Evolutionary conservation across 2,329 filamentous ascomycete genomes (phyloP), one percentile per base, ranked within the genome.

Genomic region (Botrytis sinoallii): DNA sequence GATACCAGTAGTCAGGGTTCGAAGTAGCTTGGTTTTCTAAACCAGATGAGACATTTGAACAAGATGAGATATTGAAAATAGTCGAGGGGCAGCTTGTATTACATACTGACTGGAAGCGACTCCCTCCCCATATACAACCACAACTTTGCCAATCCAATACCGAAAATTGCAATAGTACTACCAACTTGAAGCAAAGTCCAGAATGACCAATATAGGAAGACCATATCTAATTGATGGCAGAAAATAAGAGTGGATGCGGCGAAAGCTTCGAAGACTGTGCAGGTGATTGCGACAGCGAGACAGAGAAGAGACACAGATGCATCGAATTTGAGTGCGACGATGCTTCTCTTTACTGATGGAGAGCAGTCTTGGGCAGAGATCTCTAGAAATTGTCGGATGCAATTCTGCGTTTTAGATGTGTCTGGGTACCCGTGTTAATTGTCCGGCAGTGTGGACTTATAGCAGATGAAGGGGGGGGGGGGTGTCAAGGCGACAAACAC

Each of bases 181-280:
- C 88, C 88, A 8, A 89, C 81, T 75, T 88, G 87, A 14, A 89
- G 82, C 84, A 88, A 87, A 35, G 86, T 88, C 86, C 87, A 90
- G 3, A 87, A 88, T 0, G 87, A 86, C 88, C 88, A 90, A 79
- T 89, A 89, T 0, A 90, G 81, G 48, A 76, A 84, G 81, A 88
- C 88, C 72, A 89, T 84, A 76, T 89, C 86, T 76, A 90, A 88
- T 25, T 87, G 87, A 61, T 88, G 86, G 75, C 88, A 90, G 76
- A 88, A 90, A 75, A 89, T 61, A 61, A 79, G 77, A 60, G 77
- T 78, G 72, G 78, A 77, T 9, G 74, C 60, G 1, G 78, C 77
- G 65, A 85, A 89, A 20, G 86, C 86, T 78, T 90, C 88, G 81
- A 89, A 84, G 72, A 89, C 81, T 46, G 88, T 82, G 22, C 85